Evolutionary conservation across 78 protist genomes (phyloP).

Genomic region (Paratrimastix pyriformis): DNA sequence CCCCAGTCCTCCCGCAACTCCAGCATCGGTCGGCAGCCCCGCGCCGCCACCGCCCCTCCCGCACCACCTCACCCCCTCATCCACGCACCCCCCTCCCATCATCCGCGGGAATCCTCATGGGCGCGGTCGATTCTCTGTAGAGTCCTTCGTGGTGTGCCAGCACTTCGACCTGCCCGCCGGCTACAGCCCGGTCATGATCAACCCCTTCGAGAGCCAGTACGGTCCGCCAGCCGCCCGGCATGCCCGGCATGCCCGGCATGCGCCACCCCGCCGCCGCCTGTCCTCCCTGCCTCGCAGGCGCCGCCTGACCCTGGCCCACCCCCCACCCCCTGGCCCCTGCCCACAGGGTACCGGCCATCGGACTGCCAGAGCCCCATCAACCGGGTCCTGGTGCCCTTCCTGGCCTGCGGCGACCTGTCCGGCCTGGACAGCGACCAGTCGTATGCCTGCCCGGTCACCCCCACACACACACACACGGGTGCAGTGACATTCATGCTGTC

Average conservation of each 20-base stretch:
- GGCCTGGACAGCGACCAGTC: slow-evolving; percentile 58
- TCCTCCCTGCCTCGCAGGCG: background rate
- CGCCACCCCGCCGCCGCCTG: background rate
- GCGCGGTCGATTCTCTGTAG: slow-evolving; percentile 41
- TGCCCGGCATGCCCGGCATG: background rate
- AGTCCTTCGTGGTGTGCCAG: slow-evolving; percentile 71
- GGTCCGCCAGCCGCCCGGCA: background rate
- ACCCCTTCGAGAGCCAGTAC: slow-evolving; percentile 7
- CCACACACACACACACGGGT: no score
- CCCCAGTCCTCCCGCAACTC: slow-evolving; percentile 76
- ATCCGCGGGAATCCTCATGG: background rate
- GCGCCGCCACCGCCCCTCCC: background rate
- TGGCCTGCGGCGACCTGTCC: slow-evolving; percentile 73
- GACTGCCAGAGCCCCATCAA: background rate
- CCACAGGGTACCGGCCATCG: background rate
- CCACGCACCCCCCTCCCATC: background rate
- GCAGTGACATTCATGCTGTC: no score
- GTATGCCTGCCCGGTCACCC: no score
- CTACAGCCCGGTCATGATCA: slow-evolving; percentile 41
- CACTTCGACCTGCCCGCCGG: slow-evolving; percentile 60
- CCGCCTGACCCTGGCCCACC: background rate
- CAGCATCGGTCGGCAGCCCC: slow-evolving; percentile 25
- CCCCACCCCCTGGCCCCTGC: background rate
- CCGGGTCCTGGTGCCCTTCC: slow-evolving; percentile 56
- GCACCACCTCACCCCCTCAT: background rate